phyloP scores from a whole-genome alignment of 2,329 filamentous ascomycete species.

The Botrytis porri region DNA sequence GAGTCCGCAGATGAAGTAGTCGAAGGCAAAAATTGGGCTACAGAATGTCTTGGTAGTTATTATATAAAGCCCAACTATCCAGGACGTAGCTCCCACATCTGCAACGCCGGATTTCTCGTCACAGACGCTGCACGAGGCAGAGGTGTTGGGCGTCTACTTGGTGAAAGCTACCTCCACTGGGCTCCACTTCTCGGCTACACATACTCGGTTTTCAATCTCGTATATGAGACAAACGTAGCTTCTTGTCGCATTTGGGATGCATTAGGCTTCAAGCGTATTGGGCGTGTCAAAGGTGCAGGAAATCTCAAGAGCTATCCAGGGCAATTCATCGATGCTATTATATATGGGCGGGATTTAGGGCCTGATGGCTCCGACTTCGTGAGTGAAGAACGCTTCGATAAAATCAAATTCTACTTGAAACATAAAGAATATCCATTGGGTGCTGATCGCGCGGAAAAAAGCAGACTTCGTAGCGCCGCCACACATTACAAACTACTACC shows the following conservation, averaged over 20 bases:
- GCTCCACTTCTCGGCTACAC: constrained; percentile 62
- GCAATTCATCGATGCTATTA: constrained; percentile 56
- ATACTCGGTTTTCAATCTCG: constrained; percentile 72
- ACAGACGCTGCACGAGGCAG: constrained; percentile 54
- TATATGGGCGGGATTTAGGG: constrained; percentile 56
- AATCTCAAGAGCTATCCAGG: constrained; percentile 50
- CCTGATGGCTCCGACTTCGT: constrained; percentile 75
- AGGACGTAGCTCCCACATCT: constrained; percentile 70
- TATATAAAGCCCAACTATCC: constrained; percentile 75
- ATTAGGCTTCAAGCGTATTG: constrained; percentile 70
- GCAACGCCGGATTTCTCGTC: constrained; percentile 61
- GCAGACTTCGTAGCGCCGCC: constrained; percentile 84
- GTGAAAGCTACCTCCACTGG: constrained; percentile 56
- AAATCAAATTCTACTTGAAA: constrained; percentile 96
- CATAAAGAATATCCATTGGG: constrained; percentile 90
- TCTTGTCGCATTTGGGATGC: constrained; percentile 73
- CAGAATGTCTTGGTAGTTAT: constrained; percentile 66
- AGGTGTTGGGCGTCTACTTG: constrained; percentile 55
- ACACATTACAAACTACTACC: constrained; percentile 84
- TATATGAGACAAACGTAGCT: constrained; percentile 71
- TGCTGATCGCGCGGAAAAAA: constrained; percentile 93
- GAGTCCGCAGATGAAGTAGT: constrained; percentile 49
- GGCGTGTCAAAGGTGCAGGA: constrained; percentile 57
- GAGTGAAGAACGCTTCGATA: constrained; percentile 96
- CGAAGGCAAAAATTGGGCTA: constrained; percentile 58